Percentiles rank a stretch among this genome's conserved stretches.
Evolutionary conservation across 179 eudicot species (phyloP).

Genomic region (Spergularia azorica): DNA sequence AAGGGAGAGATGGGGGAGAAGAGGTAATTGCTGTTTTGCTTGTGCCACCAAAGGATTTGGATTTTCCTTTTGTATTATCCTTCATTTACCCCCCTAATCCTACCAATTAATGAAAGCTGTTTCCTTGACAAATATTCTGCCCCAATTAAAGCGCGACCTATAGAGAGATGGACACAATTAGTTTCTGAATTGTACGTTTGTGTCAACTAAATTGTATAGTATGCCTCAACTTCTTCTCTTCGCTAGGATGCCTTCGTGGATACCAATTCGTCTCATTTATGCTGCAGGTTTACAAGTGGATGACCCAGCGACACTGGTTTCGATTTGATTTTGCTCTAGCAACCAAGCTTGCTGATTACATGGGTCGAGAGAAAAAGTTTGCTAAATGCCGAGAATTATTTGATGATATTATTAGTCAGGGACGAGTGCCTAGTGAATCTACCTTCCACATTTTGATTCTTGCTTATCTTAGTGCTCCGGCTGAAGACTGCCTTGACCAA

Average conservation of each 20-base stretch:
- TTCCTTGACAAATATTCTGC: background rate
- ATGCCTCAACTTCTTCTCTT: too few relatives aligned
- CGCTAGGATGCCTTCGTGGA: background rate
- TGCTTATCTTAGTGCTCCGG: constrained; percentile 79
- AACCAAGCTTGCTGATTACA: constrained; percentile 87
- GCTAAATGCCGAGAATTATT: constrained; percentile 76
- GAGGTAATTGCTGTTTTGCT: too few relatives aligned
- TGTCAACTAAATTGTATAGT: too few relatives aligned
- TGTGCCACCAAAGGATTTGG: too few relatives aligned
- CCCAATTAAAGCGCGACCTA: too few relatives aligned
- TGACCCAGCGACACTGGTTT: constrained; percentile 89
- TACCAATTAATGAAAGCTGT: background rate
- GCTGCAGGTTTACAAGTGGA: constrained; percentile 91
- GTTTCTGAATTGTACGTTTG: too few relatives aligned
- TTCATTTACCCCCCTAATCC: background rate
- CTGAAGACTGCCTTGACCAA: constrained; percentile 58
- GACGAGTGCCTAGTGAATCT: constrained; percentile 85
- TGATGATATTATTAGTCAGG: constrained; percentile 82
- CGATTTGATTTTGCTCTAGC: constrained; percentile 87
- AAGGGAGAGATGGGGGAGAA: too few relatives aligned
- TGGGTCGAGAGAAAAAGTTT: constrained; percentile 80
- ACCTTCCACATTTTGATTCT: constrained; percentile 78
- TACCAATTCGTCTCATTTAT: background rate
- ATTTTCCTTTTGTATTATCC: too few relatives aligned
- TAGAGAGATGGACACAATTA: too few relatives aligned